Evolutionary conservation across 352 stramenopile species (phyloP).

Genomic region (Hyaloperonospora arabidopsidis): DNA sequence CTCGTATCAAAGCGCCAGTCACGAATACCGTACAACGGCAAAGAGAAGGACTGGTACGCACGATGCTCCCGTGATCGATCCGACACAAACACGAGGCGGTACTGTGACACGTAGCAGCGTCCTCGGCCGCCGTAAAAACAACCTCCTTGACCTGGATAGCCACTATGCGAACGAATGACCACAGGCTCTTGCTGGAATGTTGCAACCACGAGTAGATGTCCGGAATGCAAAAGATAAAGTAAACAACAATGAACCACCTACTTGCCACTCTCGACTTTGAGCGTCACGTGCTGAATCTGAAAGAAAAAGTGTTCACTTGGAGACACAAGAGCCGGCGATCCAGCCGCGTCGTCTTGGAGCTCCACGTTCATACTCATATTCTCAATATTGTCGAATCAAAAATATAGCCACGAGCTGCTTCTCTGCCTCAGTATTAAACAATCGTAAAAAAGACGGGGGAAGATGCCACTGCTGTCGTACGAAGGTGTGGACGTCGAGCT

Average conservation of each 20-base stretch:
- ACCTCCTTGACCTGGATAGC: conserved; percentile 72
- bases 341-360: conserved; percentile 38
- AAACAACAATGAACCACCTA: conserved; percentile 21
- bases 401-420: too few relatives aligned
- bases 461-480: conserved; percentile 67
- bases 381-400: conserved; percentile 2
- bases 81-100: conserved; percentile 65
- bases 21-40: conserved; percentile 70
- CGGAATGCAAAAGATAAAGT: not conserved
- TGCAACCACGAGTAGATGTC: not conserved
- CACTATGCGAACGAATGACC: conserved; percentile 23
- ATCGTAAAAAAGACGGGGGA: too few relatives aligned
- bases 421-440: too few relatives aligned
- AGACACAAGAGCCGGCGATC: conserved; percentile 64
- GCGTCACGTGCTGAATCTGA: conserved; percentile 56
- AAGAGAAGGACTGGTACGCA: conserved; percentile 64
- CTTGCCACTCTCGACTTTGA: conserved; percentile 75
- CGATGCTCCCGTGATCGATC: conserved; percentile 20
- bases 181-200: too few relatives aligned
- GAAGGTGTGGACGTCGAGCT: conserved; percentile 76
- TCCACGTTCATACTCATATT: conserved; percentile 74
- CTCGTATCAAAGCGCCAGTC: conserved; percentile 61
- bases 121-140: conserved; percentile 72
- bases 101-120: conserved; percentile 69
- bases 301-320: conserved; percentile 79